Base-by-base conservation (phyloP, 2,329 filamentous ascomycete genomes). In the Trichophyton rubrum region DNA sequence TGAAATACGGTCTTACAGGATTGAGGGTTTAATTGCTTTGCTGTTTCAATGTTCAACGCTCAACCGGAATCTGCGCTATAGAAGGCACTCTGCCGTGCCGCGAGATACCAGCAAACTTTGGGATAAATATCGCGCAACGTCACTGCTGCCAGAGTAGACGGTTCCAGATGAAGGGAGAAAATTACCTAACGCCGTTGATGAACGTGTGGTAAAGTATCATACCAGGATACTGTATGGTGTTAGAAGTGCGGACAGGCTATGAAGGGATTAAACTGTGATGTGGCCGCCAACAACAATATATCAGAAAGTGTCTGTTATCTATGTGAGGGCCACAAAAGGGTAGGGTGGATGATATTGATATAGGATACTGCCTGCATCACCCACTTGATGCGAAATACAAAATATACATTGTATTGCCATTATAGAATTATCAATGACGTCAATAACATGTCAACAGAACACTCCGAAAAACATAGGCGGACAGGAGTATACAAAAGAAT, bases 401-500 rank as follows among this genome's bases (percentile, higher is more conserved):
- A 45, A 22, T 45, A 22, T 24, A 47, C 43, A 47, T 47, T 47
- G 43, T 17, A 47, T 47, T 47, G 43, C 24, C 43, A 20, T 24
- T 47, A 24, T 47, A 9, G 6, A 7, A 47, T 47, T 47, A 47
- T 8, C 17, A 20, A 47, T 47, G 43, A 22, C 8, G 43, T 47
- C 43, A 22, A 17, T n/a, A 11, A 45, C 2, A 8, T 22, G 24
- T 17, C 17, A 13, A 30, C 35, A 61, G 40, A 62, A 59, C 45
- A 57, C 40, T 55, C 22, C 24, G 8, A 30, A n/a, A 60, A 38
- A 33, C 60, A 59, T 15, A 61, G 49, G 22, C 58, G 22, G 41
- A 17, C 2, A 59, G 40, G 51, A 33, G 41, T 35, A 60, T 56
- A 47, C 35, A 13, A 35, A 35, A 11, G 0, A 35, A 27, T 27